A percentile compares a stretch with the other conserved stretches of the same genome.
phyloP scores from a whole-genome alignment of 805 yeast species.

The Hanseniaspora nectarophila region DNA sequence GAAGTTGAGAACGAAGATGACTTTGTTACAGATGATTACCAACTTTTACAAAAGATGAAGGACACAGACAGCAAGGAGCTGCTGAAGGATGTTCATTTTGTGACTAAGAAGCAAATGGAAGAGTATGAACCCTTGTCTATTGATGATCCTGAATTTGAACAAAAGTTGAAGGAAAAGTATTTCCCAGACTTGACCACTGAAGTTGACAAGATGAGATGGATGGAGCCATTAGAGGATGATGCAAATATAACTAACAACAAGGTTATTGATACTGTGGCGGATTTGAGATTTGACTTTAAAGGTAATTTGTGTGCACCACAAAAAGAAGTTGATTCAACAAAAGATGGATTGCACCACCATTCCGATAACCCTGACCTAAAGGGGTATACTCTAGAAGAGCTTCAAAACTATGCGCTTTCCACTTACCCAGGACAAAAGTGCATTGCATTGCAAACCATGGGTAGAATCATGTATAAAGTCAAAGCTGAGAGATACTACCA shows the following conservation, averaged over 20 bases:
- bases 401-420: conserved; percentile 68
- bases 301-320: conserved; percentile 62
- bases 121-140: conserved; percentile 37
- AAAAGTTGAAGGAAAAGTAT: conserved; percentile 68
- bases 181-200: conserved; percentile 86
- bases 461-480: conserved; percentile 72
- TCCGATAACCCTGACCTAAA: conserved; percentile 78
- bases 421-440: conserved; percentile 75
- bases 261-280: conserved; percentile 40
- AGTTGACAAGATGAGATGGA: conserved; percentile 77
- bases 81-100: conserved; percentile 48
- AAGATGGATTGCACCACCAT: conserved; percentile 80
- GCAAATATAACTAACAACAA: conserved; percentile 28
- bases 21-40: conserved; percentile 38
- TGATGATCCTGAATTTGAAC: conserved; percentile 66
- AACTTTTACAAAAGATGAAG: conserved; percentile 36
- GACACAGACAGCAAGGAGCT: conserved; percentile 35
- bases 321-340: conserved; percentile 36
- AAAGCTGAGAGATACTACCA: conserved; percentile 50
- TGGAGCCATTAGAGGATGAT: conserved; percentile 42
- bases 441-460: conserved; percentile 74
- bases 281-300: conserved; percentile 75
- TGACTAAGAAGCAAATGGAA: conserved; percentile 34
- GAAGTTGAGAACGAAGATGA: conserved; percentile 39
- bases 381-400: conserved; percentile 79